Conservation (phyloP, 768 basidiomycete genomes). For the Boletus speciosus region DNA sequence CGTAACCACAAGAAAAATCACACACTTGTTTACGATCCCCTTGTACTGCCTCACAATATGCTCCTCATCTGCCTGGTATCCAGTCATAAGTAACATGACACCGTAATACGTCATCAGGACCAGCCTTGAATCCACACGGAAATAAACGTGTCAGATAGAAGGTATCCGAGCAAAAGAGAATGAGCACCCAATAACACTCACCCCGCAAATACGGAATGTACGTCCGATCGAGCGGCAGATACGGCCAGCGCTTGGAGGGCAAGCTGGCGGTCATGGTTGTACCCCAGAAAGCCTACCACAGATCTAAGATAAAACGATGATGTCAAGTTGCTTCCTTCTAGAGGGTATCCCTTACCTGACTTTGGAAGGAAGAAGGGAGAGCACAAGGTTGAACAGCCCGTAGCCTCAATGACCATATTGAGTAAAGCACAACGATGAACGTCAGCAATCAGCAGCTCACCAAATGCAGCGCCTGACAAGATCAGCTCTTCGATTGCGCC, state of each 20-base stretch:
- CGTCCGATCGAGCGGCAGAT: slow-evolving; percentile 61
- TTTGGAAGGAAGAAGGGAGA: slow-evolving; percentile 70
- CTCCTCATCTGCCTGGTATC: slow-evolving; percentile 72
- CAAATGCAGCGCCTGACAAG: slow-evolving; percentile 74
- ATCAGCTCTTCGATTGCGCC: slow-evolving; percentile 71
- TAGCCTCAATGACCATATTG: slow-evolving; percentile 32
- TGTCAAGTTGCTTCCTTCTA: background rate
- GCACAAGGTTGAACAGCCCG: slow-evolving; percentile 77
- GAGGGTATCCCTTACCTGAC: slow-evolving; percentile 47
- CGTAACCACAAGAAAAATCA: background rate
- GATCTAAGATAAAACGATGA: slow-evolving; percentile 38
- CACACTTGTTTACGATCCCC: slow-evolving; percentile 61
- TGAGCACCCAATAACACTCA: slow-evolving; percentile 30
- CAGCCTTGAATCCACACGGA: slow-evolving; percentile 40
- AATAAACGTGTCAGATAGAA: background rate
- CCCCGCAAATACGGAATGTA: slow-evolving; percentile 78
- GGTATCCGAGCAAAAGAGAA: background rate
- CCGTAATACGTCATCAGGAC: slow-evolving; percentile 80
- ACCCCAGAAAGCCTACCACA: slow-evolving; percentile 74
- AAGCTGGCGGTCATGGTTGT: slow-evolving; percentile 64
- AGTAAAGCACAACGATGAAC: background rate
- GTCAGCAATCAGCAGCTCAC: slow-evolving; percentile 34
- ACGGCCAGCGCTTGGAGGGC: slow-evolving; percentile 69
- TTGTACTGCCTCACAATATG: slow-evolving; percentile 61
- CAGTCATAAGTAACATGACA: slow-evolving; percentile 62